Base-by-base conservation (phyloP, 1,284 basidiomycete genomes). In the Ceratobasidium sp. region DNA sequence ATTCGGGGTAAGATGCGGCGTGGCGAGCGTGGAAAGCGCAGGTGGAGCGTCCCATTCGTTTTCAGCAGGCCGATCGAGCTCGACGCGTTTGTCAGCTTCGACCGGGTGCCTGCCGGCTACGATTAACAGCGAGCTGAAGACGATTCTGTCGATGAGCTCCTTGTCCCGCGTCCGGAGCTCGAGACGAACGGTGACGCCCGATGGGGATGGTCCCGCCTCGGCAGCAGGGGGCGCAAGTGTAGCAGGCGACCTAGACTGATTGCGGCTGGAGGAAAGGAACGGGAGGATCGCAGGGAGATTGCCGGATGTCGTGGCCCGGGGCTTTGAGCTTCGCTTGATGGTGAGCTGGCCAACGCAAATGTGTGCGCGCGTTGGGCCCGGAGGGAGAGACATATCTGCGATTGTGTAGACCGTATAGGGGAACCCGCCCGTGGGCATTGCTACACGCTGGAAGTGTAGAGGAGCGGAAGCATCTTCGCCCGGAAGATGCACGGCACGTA, bases 321-420 rank as follows among this genome's bases (percentile, higher is more conserved):
- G 26, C 28, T 74, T 74, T 9, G 59, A 23, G 46, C 46, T 50
- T 15, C 59, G 59, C 50, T 64, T 62, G 46, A 74, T 54, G 0
- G 71, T 74, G 48, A 74, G 71, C 20, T 74, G 71, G 38, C 71
- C 71, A 23, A 74, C 59, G 46, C 71, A 74, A 20, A 61, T 74
- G 33, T 74, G 71, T 40, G 71, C 71, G 42, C 23, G 71, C 23
- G 71, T 74, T 10, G 71, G 71, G 26, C 71, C 71, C 5, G 59
- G 59, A 23, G 71, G 71, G 3, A 64, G 59, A 28, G 71, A 74
- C 17, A 28, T 61, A n/a, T 74, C 71, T 5, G 46, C 44, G 57
- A 74, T 74, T 20, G 71, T 74, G 42, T 74, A 74, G 57, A 74
- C 71, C 28, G 71, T 74, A 38, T 64, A 74, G 12, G 71, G 71